phyloP scores from a whole-genome alignment of 495 filamentous ascomycete species.

The Coniosporium apollinis region DNA sequence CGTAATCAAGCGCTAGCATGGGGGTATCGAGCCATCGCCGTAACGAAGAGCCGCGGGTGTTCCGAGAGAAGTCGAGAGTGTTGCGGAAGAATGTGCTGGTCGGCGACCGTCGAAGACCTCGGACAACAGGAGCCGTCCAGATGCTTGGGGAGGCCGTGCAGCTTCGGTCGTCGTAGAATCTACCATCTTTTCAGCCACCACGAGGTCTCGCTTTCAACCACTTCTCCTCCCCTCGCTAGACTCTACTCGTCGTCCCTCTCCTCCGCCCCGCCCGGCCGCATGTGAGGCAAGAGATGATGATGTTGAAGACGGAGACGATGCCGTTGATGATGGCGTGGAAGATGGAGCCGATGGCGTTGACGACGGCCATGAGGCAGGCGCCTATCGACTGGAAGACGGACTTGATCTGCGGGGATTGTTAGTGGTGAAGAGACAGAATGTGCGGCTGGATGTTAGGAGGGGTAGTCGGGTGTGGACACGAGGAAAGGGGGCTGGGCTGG shows the following conservation, averaged over 20 bases:
- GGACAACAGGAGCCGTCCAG: too few species aligned
- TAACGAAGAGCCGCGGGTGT: too few species aligned
- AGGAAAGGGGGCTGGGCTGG: constrained; percentile 4
- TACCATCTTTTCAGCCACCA: too few species aligned
- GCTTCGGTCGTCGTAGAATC: too few species aligned
- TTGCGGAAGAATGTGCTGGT: too few species aligned
- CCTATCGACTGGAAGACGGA: constrained; percentile 73
- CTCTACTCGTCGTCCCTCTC: constrained; percentile 8
- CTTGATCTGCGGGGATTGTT: constrained; percentile 41
- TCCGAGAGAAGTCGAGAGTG: too few species aligned
- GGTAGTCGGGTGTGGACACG: not conserved
- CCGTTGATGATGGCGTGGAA: constrained; percentile 67
- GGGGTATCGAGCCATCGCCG: too few species aligned
- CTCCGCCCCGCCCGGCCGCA: constrained; percentile 10
- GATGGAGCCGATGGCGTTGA: constrained; percentile 62
- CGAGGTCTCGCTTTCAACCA: too few species aligned
- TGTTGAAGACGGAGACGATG: constrained; percentile 62
- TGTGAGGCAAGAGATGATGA: constrained; percentile 25
- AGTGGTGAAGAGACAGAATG: constrained; percentile 43
- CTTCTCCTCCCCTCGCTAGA: too few species aligned
- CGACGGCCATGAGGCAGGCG: constrained; percentile 63
- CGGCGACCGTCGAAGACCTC: too few species aligned
- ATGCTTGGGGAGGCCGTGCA: too few species aligned
- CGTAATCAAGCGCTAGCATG: too few species aligned
- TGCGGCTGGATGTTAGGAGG: constrained; percentile 7